Percentiles rank a stretch among this genome's conserved stretches.
These are phyloP conservation scores for Phialophora macrospora DNA, from an alignment of 2,329 filamentous ascomycete genomes.

Conservation along the genomic window DNA sequence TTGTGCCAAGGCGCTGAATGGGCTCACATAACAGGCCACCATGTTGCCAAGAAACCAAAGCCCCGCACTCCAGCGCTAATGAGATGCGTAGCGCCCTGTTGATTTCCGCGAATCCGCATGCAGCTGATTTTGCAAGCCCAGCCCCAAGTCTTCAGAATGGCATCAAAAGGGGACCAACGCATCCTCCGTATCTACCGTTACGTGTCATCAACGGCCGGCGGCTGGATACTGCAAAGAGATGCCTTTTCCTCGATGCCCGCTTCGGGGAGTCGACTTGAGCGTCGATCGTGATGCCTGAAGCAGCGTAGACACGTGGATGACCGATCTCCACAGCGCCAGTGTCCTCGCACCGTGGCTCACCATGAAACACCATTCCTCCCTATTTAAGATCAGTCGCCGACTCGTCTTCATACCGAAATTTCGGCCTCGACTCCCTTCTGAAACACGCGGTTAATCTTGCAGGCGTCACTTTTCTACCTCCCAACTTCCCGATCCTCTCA, in stretches of 20 bases:
- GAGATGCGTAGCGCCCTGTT: constrained; percentile 6
- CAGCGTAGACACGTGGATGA: not conserved
- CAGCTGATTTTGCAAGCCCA: not conserved
- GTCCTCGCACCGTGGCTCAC: constrained; percentile 11
- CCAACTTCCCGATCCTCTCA: constrained; percentile 13
- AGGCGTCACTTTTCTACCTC: constrained; percentile 7
- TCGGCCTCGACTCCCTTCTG: constrained; percentile 17
- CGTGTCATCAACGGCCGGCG: not conserved
- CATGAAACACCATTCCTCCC: constrained; percentile 13
- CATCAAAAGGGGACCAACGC: not conserved
- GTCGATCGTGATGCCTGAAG: not conserved
- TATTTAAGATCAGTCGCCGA: constrained; percentile 10
- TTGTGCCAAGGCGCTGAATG: no score
- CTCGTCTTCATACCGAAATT: not conserved
- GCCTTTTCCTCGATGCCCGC: not conserved
- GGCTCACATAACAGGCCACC: no score
- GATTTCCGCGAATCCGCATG: constrained; percentile 20
- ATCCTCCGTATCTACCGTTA: not conserved
- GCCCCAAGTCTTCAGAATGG: not conserved
- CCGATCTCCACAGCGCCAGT: not conserved
- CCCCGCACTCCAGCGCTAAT: not conserved
- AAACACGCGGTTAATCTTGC: constrained; percentile 26
- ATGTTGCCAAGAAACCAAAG: not conserved
- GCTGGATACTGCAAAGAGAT: not conserved
- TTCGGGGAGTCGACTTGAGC: not conserved